Conservation (phyloP, 2,329 filamentous ascomycete species). For the Calonectria pseudoturangicola region DNA sequence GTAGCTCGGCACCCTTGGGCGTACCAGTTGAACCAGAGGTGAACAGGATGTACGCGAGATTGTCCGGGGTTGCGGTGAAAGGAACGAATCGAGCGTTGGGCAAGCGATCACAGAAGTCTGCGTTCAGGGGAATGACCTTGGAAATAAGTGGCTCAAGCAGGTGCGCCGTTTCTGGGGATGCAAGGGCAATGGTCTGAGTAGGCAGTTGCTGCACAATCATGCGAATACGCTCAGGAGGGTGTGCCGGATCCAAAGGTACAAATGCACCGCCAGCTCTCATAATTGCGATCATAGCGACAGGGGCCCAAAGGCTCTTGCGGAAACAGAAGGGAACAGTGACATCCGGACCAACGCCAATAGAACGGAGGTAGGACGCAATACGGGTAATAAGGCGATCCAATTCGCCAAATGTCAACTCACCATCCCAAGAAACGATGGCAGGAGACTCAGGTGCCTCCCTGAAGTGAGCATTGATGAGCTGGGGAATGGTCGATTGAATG, state of each 20-base stretch:
- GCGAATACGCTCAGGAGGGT: conserved; percentile 38
- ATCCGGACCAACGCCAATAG: conserved; percentile 28
- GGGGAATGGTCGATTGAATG: conserved; percentile 10
- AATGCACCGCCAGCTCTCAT: conserved; percentile 59
- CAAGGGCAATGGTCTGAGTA: neutral
- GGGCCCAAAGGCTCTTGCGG: conserved; percentile 41
- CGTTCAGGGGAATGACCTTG: conserved; percentile 7
- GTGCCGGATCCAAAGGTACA: conserved; percentile 59
- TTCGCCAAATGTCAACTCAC: conserved; percentile 23
- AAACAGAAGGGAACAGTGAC: conserved; percentile 38
- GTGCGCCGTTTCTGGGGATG: conserved; percentile 5
- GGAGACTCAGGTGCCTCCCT: conserved; percentile 16
- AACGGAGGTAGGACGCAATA: conserved; percentile 30
- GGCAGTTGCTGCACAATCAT: conserved; percentile 17
- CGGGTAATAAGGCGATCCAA: conserved; percentile 32
- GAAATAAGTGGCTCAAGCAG: conserved; percentile 5
- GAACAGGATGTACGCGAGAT: conserved; percentile 37
- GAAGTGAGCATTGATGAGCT: conserved; percentile 22
- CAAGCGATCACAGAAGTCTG: neutral
- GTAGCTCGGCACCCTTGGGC: conserved; percentile 41
- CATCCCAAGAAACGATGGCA: conserved; percentile 25
- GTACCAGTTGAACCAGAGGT: conserved; percentile 45
- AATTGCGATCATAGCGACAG: conserved; percentile 57
- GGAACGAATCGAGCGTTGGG: conserved; percentile 12
- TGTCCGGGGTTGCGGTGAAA: conserved; percentile 1